Evolutionary conservation across 176 grass and related monocot species (phyloP), one percentile per base, ranked within the genome.

Genomic region (Thalia dealbata): DNA sequence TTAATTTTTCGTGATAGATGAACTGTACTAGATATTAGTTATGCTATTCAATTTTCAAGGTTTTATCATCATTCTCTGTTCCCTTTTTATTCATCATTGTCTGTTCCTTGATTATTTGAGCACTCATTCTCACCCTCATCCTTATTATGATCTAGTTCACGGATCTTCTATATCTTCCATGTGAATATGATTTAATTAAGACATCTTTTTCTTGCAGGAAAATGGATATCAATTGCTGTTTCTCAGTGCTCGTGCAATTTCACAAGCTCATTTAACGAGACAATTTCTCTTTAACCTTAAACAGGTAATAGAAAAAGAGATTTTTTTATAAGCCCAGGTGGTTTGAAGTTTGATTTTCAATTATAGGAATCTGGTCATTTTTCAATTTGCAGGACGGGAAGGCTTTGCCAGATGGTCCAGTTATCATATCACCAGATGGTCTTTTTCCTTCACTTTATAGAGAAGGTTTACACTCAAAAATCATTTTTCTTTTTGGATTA

Each of bases 221-320:
- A 96, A 96, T 84, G 93, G 93, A 81, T 96, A 96, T 70, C 93
- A 96, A 68, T 76, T 96, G 68, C 75, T 96, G 54, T 96, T 96
- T 78, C 78, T 96, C 48, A 96, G 93, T 62, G 93, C 93, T 56
- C 82, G 89, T 10, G 71, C 93, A 80, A 96, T 96, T 86, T 92
- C 89, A 70, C 93, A 96, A 77, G 93, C 92, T 45, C 84, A 96
- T 79, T 50, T 96, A 14, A 96, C 92, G 60, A 86, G 89, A 74
- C 84, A 76, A 38, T 96, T 92, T 77, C 92, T 96, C 82, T 85
- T 89, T 78, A 96, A 89, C 70, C 80, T 96, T 75, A 96, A 90
- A 75, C 92, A 96, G 89, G 92, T 96, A 38, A 61, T 58, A 81
- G 42, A 67, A 6, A 21, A 67, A 42, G 35, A 42, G 16, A 15